Base-by-base conservation (phyloP, 176 grass and related monocot genomes). In the Chloris gayana region DNA sequence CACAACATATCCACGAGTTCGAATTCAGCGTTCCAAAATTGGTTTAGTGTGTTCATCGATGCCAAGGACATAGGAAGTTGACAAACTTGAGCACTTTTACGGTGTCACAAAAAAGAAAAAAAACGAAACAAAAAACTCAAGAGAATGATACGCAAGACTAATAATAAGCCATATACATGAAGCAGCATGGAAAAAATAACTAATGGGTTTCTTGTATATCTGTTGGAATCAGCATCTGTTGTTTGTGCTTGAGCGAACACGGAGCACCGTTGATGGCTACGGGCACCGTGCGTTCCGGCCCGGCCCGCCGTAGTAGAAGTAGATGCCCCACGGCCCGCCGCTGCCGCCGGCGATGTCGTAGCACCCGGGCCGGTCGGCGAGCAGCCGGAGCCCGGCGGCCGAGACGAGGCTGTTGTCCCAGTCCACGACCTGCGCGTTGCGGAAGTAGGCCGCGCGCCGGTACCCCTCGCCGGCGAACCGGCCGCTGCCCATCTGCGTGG, bases 281-380 rank as follows among this genome's bases (percentile, higher is more conserved):
- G 86, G 92, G 74, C 92, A 95, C 18, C 57, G 85, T 12, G 64
- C 81, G 63, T 88, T 92, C 83, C 89, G 86, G 37, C 91, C 94
- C 0, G 91, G 94, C 3, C 94, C 94, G 15, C 94, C 94, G 75
- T 90, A 97, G 79, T 97, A 97, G 64, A 97, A 97, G 70, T 94
- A 97, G 57, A 70, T 78, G 25, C 94, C 94, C 94, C 91, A 97
- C 0, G 73, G 72, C 71, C 67, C 74, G 63, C 92, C 92, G 73
- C 60, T 68, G 50, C 87, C 89, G 33, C 91, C 89, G 77, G 86
- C 82, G 77, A 94, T 92, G 79, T 88, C 89, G 72, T 97, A 97
- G 64, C 94, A 94, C 1, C 56, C 73, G 0, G 94, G 94, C 24
- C 82, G 82, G 78, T 94, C 94, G 6, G 91, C 91, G 51, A 94